Evolutionary conservation across 2,329 filamentous ascomycete species (phyloP).

Genomic region (Microsporum canis): DNA sequence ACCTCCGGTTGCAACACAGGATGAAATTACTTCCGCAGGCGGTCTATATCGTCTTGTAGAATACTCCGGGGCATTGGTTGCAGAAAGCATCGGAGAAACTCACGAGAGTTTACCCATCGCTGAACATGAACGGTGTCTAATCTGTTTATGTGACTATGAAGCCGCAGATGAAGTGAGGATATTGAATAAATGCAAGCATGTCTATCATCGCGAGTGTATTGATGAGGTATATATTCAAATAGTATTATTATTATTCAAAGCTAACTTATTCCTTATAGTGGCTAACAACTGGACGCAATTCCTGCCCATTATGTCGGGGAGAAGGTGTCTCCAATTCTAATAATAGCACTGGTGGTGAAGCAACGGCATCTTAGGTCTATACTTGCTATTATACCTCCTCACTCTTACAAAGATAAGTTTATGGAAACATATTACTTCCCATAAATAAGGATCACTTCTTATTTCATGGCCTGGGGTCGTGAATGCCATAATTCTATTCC

Average conservation of each 20-base stretch:
- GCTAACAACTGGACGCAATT: constrained; percentile 56
- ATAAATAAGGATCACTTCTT: neutral
- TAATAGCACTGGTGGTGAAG: neutral
- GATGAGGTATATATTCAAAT: constrained; percentile 47
- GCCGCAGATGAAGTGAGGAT: constrained; percentile 49
- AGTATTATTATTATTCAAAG: neutral
- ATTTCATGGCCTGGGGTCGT: neutral
- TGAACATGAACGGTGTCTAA: constrained; percentile 50
- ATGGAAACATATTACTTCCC: neutral
- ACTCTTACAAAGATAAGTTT: neutral
- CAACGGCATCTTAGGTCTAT: neutral
- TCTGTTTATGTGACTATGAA: constrained; percentile 57
- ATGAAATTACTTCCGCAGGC: constrained; percentile 52
- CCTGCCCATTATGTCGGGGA: constrained; percentile 50
- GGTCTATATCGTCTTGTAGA: constrained; percentile 47
- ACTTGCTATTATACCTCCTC: neutral
- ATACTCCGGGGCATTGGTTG: constrained; percentile 34
- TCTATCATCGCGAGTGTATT: constrained; percentile 59
- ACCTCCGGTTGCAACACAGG: constrained; percentile 54
- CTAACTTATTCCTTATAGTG: constrained; percentile 36
- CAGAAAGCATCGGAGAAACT: constrained; percentile 33
- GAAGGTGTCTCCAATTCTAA: constrained; percentile 44
- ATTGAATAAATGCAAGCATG: constrained; percentile 52
- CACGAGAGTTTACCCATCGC: constrained; percentile 25
- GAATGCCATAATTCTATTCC: neutral